Conservation (phyloP, 2,329 filamentous ascomycete species). For the Raffaelea deltoideospora region DNA sequence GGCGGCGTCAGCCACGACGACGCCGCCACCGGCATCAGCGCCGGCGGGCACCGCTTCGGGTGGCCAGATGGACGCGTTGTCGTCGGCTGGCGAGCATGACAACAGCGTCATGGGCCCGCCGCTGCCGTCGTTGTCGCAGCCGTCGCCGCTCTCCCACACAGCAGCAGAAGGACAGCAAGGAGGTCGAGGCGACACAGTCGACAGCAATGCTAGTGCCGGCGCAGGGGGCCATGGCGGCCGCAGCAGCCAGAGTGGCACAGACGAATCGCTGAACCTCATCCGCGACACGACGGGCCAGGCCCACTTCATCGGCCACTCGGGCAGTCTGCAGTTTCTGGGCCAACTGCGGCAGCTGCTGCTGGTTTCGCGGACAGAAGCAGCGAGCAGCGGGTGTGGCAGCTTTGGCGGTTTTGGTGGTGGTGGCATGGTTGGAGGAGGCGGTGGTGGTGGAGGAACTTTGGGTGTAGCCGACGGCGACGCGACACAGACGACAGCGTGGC, state of each 20-base stretch:
- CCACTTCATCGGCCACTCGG: constrained; percentile 23
- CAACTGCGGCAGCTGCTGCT: constrained; percentile 18
- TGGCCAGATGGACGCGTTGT: background rate
- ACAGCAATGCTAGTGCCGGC: background rate
- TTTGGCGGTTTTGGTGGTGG: no score
- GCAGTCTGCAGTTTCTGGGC: constrained; percentile 20
- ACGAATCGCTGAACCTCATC: constrained; percentile 12
- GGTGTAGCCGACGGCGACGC: no score
- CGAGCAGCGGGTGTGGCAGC: background rate
- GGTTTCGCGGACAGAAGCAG: constrained; percentile 5
- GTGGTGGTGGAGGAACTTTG: no score
- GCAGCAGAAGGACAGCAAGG: background rate
- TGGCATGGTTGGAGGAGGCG: no score
- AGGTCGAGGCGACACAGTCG: constrained; percentile 1
- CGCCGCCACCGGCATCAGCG: background rate
- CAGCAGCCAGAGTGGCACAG: no score
- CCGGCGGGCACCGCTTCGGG: no score
- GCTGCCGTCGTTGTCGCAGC: no score
- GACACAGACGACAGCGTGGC: background rate
- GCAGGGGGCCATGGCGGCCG: no score
- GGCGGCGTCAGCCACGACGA: background rate
- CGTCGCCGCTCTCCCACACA: background rate
- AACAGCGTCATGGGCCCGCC: no score
- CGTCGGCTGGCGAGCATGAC: background rate
- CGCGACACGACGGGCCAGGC: constrained; percentile 18